These are phyloP conservation scores for Peterozyma toletana DNA, from an alignment of 805 yeast genomes.

Conservation along the genomic window DNA sequence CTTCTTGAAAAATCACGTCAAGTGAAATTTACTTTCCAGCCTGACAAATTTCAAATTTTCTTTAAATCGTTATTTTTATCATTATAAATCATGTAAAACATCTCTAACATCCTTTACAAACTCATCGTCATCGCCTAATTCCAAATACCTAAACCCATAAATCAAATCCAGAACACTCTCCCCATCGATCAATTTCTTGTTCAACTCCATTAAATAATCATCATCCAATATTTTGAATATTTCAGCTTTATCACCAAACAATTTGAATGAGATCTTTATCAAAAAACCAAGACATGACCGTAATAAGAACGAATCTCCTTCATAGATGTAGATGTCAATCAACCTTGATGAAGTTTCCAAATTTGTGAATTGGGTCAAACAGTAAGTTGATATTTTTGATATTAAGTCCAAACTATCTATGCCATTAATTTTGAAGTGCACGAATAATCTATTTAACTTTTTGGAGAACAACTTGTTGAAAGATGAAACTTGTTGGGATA, in stretches of 20 bases:
- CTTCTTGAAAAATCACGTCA: no score
- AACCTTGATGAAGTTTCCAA: slow-evolving; percentile 41
- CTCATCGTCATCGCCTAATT: slow-evolving; percentile 43
- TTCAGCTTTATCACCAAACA: slow-evolving; percentile 45
- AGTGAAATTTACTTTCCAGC: no score
- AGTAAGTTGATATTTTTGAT: slow-evolving; percentile 31
- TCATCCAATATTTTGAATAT: slow-evolving; percentile 32
- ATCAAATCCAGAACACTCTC: slow-evolving; percentile 8
- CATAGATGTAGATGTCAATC: slow-evolving; percentile 54
- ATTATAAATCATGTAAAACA: slow-evolving; percentile 21
- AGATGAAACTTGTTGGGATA: slow-evolving; percentile 33
- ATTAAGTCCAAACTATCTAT: slow-evolving; percentile 36
- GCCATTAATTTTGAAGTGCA: slow-evolving; percentile 39
- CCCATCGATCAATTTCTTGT: slow-evolving; percentile 7
- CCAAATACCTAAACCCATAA: slow-evolving; percentile 26
- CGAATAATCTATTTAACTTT: slow-evolving; percentile 35
- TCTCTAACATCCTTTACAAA: slow-evolving; percentile 36
- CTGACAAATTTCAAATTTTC: no score
- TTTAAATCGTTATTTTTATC: no score
- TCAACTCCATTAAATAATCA: slow-evolving; percentile 20
- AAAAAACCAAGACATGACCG: slow-evolving; percentile 48
- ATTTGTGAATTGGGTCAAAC: slow-evolving; percentile 38
- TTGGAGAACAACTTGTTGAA: slow-evolving; percentile 39
- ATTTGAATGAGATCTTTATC: slow-evolving; percentile 37
- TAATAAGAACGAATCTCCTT: slow-evolving; percentile 49